Conservation (phyloP, 257 asterid species). For the Prunella vulgaris region DNA sequence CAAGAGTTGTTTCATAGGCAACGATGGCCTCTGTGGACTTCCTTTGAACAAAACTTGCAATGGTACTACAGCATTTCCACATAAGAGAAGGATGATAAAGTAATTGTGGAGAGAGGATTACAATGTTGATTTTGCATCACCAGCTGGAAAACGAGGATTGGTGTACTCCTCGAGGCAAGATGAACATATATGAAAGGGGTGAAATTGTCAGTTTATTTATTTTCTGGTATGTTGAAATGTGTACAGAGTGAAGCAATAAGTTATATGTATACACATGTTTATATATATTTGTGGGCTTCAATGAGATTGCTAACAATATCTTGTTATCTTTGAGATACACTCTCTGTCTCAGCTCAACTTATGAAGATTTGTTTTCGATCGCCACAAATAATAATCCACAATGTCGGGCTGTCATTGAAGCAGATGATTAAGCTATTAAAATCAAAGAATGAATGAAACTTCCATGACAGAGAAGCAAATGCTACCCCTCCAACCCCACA, state of each 20-base stretch:
- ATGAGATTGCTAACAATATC: background rate
- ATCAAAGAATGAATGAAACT: no score
- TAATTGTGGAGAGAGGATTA: conserved; percentile 2
- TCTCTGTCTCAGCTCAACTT: no score
- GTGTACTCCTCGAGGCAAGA: conserved; percentile 5
- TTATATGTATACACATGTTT: background rate
- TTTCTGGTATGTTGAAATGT: background rate
- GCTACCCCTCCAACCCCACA: no score
- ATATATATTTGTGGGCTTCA: background rate
- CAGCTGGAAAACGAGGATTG: conserved; percentile 17
- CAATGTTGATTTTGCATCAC: conserved; percentile 13
- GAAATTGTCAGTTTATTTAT: background rate
- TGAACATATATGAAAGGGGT: background rate
- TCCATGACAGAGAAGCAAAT: no score
- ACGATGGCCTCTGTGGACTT: conserved; percentile 45
- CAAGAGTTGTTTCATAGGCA: conserved; percentile 35
- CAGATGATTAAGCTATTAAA: no score
- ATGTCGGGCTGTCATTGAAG: no score
- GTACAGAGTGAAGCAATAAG: background rate
- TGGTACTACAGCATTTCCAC: background rate
- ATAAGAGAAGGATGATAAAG: background rate
- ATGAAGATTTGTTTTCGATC: no score
- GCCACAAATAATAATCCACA: background rate
- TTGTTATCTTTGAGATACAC: background rate
- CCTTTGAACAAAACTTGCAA: conserved; percentile 32